A percentile compares a stretch with the other conserved stretches of the same genome.
Evolutionary conservation across 2,329 filamentous ascomycete genomes (phyloP).

Genomic region (Pseudofabraea citricarpa): DNA sequence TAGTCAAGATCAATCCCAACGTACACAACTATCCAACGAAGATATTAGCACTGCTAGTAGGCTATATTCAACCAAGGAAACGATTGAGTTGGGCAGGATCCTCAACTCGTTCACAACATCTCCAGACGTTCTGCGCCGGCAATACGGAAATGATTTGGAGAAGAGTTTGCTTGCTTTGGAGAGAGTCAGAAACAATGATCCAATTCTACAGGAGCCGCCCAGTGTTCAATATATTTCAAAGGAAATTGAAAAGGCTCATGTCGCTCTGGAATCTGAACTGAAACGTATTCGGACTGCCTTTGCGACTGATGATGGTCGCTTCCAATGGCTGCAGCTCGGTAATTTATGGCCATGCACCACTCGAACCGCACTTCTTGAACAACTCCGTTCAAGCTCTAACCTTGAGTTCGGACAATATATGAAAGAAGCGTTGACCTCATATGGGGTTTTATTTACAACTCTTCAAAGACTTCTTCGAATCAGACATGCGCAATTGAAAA

Average conservation of each 20-base stretch:
- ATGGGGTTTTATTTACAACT: constrained; percentile 32
- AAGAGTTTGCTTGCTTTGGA: constrained; percentile 32
- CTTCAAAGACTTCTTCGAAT: constrained; percentile 39
- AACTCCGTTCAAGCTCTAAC: constrained; percentile 30
- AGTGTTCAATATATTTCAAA: constrained; percentile 5
- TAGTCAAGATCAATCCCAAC: background rate
- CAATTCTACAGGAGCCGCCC: constrained; percentile 4
- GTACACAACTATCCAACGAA: background rate
- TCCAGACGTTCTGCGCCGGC: constrained; percentile 24
- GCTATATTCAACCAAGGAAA: constrained; percentile 3
- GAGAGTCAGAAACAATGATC: constrained; percentile 3
- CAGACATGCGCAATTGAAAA: constrained; percentile 26
- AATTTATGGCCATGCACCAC: constrained; percentile 35
- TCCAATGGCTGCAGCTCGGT: constrained; percentile 30
- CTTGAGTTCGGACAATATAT: constrained; percentile 24
- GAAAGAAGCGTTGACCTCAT: constrained; percentile 31
- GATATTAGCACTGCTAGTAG: background rate
- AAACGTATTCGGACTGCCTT: constrained; percentile 16
- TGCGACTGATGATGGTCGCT: constrained; percentile 22
- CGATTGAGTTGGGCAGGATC: constrained; percentile 7
- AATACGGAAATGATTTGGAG: constrained; percentile 33
- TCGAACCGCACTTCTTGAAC: constrained; percentile 31
- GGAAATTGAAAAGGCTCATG: constrained; percentile 19
- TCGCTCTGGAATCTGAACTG: constrained; percentile 14
- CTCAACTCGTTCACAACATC: constrained; percentile 15